Evolutionary conservation across 116 monocot species (phyloP).

Genomic region (Dioscorea cayenensis): DNA sequence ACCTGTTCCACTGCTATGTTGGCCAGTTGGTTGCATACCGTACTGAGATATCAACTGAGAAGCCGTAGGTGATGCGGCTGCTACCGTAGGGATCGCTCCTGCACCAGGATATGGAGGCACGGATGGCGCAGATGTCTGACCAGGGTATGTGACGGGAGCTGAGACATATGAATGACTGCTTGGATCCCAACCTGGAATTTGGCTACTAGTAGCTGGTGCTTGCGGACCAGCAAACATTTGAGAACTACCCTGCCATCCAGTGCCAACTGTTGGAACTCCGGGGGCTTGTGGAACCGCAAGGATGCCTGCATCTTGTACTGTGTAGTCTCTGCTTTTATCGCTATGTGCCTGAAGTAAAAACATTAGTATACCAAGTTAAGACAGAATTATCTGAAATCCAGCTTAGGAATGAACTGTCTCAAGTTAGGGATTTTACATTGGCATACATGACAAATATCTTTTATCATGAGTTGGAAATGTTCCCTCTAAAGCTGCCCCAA

Average conservation of each 20-base stretch:
- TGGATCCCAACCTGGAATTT: constrained; percentile 60
- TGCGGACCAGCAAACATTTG: constrained; percentile 12
- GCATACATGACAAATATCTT: not conserved
- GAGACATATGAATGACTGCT: constrained; percentile 24
- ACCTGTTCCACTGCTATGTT: constrained; percentile 12
- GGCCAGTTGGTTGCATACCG: constrained; percentile 18
- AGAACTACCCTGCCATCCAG: constrained; percentile 40
- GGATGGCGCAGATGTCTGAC: constrained; percentile 30
- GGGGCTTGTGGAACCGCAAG: constrained; percentile 47
- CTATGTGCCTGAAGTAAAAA: constrained; percentile 40
- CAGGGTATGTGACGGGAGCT: constrained; percentile 19
- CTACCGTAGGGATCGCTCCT: not conserved
- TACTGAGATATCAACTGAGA: constrained; percentile 30
- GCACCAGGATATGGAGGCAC: constrained; percentile 2
- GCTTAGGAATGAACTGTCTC: not conserved
- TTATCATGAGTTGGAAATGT: not conserved
- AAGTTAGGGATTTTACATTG: not conserved
- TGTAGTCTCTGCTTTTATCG: constrained; percentile 88
- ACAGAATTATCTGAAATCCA: not conserved
- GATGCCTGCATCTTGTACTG: constrained; percentile 52
- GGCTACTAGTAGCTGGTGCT: constrained; percentile 9
- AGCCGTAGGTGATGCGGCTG: constrained; percentile 5
- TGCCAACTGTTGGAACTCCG: constrained; percentile 8
- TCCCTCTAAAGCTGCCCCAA: not conserved
- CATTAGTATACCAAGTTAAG: not conserved